These are phyloP conservation scores for Chimonanthus praecox DNA, from an alignment of 164 flowering plant genomes.

Conservation along the genomic window DNA sequence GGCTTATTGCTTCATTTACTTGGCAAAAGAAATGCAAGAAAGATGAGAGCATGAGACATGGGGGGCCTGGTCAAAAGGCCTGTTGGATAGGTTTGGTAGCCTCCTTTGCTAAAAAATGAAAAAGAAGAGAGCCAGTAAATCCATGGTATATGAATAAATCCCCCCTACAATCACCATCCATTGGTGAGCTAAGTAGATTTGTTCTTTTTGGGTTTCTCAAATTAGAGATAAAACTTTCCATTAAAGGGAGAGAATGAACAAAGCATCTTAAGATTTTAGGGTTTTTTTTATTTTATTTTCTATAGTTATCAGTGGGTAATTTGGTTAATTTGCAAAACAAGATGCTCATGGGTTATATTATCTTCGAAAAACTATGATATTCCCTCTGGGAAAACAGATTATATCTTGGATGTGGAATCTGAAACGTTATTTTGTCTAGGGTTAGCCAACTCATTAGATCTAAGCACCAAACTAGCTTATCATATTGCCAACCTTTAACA, in stretches of 20 bases:
- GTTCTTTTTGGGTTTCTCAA: slow-evolving; percentile 1
- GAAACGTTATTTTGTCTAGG: background rate
- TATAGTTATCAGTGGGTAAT: background rate
- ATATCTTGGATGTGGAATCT: background rate
- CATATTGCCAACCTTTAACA: background rate
- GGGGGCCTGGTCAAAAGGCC: slow-evolving; percentile 13
- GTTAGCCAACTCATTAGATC: slow-evolving; percentile 4
- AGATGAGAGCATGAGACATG: slow-evolving; percentile 7
- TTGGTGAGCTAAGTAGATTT: background rate
- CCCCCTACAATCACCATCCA: background rate
- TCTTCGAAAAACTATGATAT: background rate
- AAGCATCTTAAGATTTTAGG: background rate
- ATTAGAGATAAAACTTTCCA: background rate
- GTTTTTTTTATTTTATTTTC: background rate
- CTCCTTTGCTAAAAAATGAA: slow-evolving; percentile 1
- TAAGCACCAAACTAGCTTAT: slow-evolving; percentile 7
- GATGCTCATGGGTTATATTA: background rate
- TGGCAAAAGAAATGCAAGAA: slow-evolving; percentile 4
- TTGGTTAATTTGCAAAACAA: background rate
- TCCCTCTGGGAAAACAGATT: background rate
- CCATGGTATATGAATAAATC: background rate
- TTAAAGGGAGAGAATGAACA: background rate
- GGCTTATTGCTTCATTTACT: slow-evolving; percentile 2
- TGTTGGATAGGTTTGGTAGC: slow-evolving; percentile 6
- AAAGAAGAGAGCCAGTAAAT: background rate